phyloP scores from a whole-genome alignment of 1,139 yeast genomes.

The Lodderomyces jiufengensis region DNA sequence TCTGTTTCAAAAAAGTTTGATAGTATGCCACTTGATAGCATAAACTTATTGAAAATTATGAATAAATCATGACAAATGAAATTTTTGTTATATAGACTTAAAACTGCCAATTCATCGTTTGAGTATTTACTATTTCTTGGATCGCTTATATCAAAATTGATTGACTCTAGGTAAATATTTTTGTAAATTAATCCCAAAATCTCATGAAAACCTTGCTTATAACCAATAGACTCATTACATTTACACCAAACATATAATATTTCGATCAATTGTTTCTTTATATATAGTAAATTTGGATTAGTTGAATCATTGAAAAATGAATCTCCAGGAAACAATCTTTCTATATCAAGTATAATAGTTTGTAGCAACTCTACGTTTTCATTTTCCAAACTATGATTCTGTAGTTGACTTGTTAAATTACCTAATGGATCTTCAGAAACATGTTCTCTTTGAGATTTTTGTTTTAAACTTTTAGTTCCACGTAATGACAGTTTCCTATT shows the following conservation, averaged over 20 bases:
- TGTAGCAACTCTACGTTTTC: slow-evolving; percentile 27
- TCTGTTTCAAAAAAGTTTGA: slow-evolving; percentile 44
- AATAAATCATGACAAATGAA: slow-evolving; percentile 47
- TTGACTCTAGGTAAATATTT: slow-evolving; percentile 42
- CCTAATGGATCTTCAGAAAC: slow-evolving; percentile 3
- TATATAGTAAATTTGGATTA: slow-evolving; percentile 15
- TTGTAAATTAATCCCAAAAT: slow-evolving; percentile 57
- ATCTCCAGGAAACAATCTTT: slow-evolving; percentile 61
- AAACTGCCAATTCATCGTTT: slow-evolving; percentile 32
- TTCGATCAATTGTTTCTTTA: slow-evolving; percentile 44
- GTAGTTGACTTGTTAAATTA: slow-evolving; percentile 12
- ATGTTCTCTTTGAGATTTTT: background rate
- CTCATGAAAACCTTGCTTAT: slow-evolving; percentile 73
- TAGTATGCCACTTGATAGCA: slow-evolving; percentile 36
- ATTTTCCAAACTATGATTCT: slow-evolving; percentile 1
- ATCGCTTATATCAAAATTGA: slow-evolving; percentile 24
- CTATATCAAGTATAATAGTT: slow-evolving; percentile 61
- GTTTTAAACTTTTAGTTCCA: background rate
- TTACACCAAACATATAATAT: slow-evolving; percentile 54
- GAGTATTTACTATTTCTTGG: slow-evolving; percentile 26
- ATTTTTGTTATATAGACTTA: slow-evolving; percentile 35
- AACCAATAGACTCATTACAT: slow-evolving; percentile 49
- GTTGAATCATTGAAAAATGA: slow-evolving; percentile 38
- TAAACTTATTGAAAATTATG: slow-evolving; percentile 41
- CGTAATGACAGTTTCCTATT: slow-evolving; percentile 6